Base-by-base conservation (phyloP, 176 grass and related monocot genomes). In the Eragrostis curvula region DNA sequence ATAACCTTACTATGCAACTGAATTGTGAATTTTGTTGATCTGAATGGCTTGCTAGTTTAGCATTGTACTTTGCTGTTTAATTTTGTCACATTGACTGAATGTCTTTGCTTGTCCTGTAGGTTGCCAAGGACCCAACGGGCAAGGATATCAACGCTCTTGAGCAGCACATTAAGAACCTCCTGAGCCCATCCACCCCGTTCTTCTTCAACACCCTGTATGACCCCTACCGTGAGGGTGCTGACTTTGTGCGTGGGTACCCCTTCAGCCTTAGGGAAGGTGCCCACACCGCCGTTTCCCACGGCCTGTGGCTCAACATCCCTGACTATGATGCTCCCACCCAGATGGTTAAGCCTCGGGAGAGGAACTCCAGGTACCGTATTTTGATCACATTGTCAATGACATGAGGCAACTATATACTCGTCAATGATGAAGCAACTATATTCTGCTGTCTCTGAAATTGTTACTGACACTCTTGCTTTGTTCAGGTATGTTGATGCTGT, bases 151-250 rank as follows among this genome's bases (percentile, higher is more conserved):
- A 97, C 21, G 95, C 92, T 36, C 90, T 92, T 42, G 88, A 97
- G 83, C 95, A 94, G 88, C 95, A 97, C 88, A 97, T 97, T 77
- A 89, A 92, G 80, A 94, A 97, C 78, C 70, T 97, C 70, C 73
- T 91, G 21, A 82, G 85, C 72, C 92, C 95, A 5, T 97, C 95
- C 6, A 97, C 92, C 30, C 95, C 95, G 1, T 87, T 90, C 66
- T 97, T 97, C 92, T 97, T 97, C 81, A 97, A 97, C 69, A 97
- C 95, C 58, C 77, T 97, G 71, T 97, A 97, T 0, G 92, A 97
- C 70, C 95, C 95, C 18, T 97, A 92, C 77, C 92, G 92, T 39
- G 85, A 92, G 18, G 95, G 90, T 27, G 92, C 95, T 13, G 91
- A 97, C 69, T 97, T 94, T 89, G 95, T 97, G 41, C 90, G 92